Conservation (phyloP, 768 basidiomycete species). For the Suillus subluteus region DNA sequence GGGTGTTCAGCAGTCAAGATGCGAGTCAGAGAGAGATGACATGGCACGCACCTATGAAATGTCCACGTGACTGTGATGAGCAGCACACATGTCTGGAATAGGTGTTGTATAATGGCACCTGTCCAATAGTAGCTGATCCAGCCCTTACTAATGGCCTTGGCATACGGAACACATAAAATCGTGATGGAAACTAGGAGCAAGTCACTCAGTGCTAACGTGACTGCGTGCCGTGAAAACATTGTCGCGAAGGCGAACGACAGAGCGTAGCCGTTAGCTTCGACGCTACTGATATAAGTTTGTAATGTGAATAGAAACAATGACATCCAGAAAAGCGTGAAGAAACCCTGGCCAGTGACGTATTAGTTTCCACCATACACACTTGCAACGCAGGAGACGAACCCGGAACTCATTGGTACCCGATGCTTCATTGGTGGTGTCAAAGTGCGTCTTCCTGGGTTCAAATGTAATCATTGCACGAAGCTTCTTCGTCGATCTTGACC, state of each 20-base stretch:
- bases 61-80: constrained; percentile 84
- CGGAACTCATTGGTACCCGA: constrained; percentile 86
- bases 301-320: constrained; percentile 83
- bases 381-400: constrained; percentile 37
- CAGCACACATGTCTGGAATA: constrained; percentile 75
- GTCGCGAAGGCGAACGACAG: constrained; percentile 81
- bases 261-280: constrained; percentile 77
- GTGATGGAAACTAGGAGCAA: constrained; percentile 79
- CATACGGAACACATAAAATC: constrained; percentile 81
- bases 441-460: constrained; percentile 80
- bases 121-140: constrained; percentile 83
- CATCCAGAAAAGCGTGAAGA: constrained; percentile 95
- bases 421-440: constrained; percentile 79
- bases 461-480: constrained; percentile 86
- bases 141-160: constrained; percentile 71
- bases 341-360: constrained; percentile 58
- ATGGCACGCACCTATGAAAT: constrained; percentile 65
- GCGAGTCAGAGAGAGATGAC: not conserved
- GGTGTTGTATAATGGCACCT: constrained; percentile 80
- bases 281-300: constrained; percentile 75
- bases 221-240: constrained; percentile 85
- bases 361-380: not conserved
- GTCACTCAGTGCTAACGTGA: constrained; percentile 84
- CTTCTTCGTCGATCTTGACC: constrained; percentile 74
- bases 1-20: not conserved